Evolutionary conservation across 2,329 filamentous ascomycete species (phyloP).

Genomic region (Neophaeococcomyces aloes): DNA sequence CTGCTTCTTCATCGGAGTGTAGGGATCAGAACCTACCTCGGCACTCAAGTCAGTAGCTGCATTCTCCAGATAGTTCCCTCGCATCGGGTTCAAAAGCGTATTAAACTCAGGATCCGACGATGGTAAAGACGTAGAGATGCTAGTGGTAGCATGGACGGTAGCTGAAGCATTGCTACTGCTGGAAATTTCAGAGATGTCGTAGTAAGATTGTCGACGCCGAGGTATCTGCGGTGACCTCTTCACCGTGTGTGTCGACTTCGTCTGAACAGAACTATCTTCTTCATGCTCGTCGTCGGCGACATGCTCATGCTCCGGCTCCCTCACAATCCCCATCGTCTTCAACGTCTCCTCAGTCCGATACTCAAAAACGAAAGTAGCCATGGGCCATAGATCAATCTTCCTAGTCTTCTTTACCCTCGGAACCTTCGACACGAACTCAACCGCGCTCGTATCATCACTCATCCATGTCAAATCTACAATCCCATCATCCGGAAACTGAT

Average conservation of each 20-base stretch:
- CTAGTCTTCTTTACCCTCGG: constrained; percentile 2
- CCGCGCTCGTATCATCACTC: not conserved
- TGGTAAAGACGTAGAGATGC: too few species aligned
- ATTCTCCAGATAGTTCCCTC: too few species aligned
- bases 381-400: constrained; percentile 4
- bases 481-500: too few species aligned
- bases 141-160: too few species aligned
- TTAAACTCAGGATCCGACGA: too few species aligned
- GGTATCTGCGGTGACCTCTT: not conserved
- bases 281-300: not conserved
- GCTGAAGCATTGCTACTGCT: too few species aligned
- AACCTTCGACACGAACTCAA: not conserved
- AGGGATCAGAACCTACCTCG: too few species aligned
- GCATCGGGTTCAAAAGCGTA: too few species aligned
- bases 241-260: not conserved
- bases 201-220: too few species aligned
- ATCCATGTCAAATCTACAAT: not conserved
- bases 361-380: constrained; percentile 8
- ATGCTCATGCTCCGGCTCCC: not conserved
- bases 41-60: too few species aligned
- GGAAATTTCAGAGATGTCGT: too few species aligned
- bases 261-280: not conserved
- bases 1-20: not conserved
- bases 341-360: constrained; percentile 5
- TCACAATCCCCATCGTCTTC: not conserved